Evolutionary conservation across 2,329 filamentous ascomycete species (phyloP).

Genomic region (Leptographium procerum): DNA sequence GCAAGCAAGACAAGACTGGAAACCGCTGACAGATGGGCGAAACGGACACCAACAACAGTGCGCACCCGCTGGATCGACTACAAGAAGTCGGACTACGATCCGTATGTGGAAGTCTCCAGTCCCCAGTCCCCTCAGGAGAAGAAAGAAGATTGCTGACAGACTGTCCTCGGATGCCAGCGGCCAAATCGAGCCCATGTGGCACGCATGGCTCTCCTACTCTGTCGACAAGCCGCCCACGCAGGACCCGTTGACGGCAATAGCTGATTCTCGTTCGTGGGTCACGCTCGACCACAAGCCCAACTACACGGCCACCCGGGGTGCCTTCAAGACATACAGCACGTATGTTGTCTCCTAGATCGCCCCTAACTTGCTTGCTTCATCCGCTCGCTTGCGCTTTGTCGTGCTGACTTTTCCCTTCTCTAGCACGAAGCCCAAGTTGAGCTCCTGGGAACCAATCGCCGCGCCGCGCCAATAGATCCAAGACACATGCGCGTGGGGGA

Average conservation of each 20-base stretch:
- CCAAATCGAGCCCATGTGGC: conserved; percentile 94
- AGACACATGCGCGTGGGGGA: background rate
- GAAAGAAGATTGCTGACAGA: background rate
- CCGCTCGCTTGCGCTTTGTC: background rate
- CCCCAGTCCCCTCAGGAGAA: no score
- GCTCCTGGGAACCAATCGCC: conserved; percentile 23
- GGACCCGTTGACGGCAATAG: conserved; percentile 55
- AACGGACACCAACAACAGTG: conserved; percentile 37
- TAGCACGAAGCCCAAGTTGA: conserved; percentile 24
- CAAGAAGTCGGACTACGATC: conserved; percentile 73
- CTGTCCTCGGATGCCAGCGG: conserved; percentile 31
- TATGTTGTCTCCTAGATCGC: conserved; percentile 37
- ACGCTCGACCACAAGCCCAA: conserved; percentile 59
- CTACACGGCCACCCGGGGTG: conserved; percentile 62
- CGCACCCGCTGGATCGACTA: conserved; percentile 97
- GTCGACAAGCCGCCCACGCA: conserved; percentile 75
- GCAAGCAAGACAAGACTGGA: background rate
- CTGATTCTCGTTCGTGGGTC: conserved; percentile 58
- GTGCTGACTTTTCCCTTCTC: background rate
- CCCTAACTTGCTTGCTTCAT: background rate
- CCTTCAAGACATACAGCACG: conserved; percentile 93
- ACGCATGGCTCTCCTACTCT: conserved; percentile 92
- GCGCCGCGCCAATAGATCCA: conserved; percentile 16
- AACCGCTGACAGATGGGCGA: background rate
- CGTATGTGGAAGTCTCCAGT: conserved; percentile 35